These are phyloP conservation scores for Annulohypoxylon maeteangense DNA, from an alignment of 495 filamentous ascomycete species.

Conservation along the genomic window DNA sequence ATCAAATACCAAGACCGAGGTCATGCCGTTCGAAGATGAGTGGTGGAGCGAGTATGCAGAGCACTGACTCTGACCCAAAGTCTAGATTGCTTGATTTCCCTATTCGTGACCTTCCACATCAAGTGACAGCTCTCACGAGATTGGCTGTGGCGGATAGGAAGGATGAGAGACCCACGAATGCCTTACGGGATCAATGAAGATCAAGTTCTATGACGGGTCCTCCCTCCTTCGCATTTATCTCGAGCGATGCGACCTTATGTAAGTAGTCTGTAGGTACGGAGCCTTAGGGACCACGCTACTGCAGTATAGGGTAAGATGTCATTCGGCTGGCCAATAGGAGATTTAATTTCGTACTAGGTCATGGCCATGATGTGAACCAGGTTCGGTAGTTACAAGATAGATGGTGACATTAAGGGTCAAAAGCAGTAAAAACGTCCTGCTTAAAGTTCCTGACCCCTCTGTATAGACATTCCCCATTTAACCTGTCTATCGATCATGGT, in stretches of 20 bases:
- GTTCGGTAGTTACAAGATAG: conserved; percentile 33
- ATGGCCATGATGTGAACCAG: conserved; percentile 15
- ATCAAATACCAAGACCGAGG: conserved; percentile 30
- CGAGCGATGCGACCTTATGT: conserved; percentile 21
- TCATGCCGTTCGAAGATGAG: conserved; percentile 26
- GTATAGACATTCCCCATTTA: background rate
- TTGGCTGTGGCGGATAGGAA: conserved; percentile 13
- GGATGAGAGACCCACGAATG: conserved; percentile 26
- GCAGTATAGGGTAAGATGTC: conserved; percentile 1
- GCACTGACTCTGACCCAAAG: conserved; percentile 28
- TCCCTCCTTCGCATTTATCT: conserved; percentile 20
- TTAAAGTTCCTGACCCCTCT: background rate
- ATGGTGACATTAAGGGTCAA: conserved; percentile 24
- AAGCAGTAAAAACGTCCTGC: conserved; percentile 1
- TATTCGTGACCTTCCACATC: conserved; percentile 27
- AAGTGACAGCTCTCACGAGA: conserved; percentile 13
- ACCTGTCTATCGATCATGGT: background rate
- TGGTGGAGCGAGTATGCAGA: conserved; percentile 34
- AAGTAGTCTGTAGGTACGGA: conserved; percentile 16
- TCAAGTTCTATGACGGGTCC: conserved; percentile 12
- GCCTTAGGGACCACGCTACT: conserved; percentile 16
- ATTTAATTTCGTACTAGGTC: conserved; percentile 15
- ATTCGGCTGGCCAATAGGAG: conserved; percentile 18
- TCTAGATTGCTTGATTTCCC: conserved; percentile 15
- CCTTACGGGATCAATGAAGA: conserved; percentile 19